Conservation (phyloP, 352 stramenopile species). For the Elongisporangium undulatum region DNA sequence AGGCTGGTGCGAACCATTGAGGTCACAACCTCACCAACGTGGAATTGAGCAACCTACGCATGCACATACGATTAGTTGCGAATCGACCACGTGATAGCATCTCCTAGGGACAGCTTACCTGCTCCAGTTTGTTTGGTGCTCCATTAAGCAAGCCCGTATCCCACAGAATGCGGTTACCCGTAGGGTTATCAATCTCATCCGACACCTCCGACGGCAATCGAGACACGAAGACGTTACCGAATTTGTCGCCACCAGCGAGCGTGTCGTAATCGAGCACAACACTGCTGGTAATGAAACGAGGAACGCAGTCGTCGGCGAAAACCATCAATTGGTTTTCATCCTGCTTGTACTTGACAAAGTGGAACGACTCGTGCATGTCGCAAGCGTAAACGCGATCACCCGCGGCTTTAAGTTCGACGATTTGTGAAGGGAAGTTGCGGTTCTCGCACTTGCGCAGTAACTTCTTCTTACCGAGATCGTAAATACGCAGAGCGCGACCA, state of each 20-base stretch:
- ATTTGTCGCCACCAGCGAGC: conserved; percentile 97
- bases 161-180: conserved; percentile 96
- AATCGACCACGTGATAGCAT: background rate
- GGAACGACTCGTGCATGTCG: conserved; percentile 95
- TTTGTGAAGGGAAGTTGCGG: conserved; percentile 88
- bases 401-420: conserved; percentile 93
- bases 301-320: conserved; percentile 95
- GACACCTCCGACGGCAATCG: conserved; percentile 91
- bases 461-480: conserved; percentile 99
- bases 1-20: conserved; percentile 93
- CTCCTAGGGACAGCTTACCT: conserved; percentile 31
- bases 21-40: conserved; percentile 98
- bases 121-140: conserved; percentile 96
- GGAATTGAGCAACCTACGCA: conserved; percentile 88
- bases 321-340: conserved; percentile 95
- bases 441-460: conserved; percentile 99
- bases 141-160: conserved; percentile 90
- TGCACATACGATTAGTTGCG: background rate
- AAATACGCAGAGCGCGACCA: conserved; percentile 95
- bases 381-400: conserved; percentile 96
- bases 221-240: conserved; percentile 98
- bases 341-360: conserved; percentile 97
- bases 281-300: conserved; percentile 79
- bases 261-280: conserved; percentile 98
- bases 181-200: conserved; percentile 95